Percentiles rank a stretch among this genome's conserved stretches.
These are phyloP conservation scores for Aspergillus sergii DNA, from an alignment of 2,329 filamentous ascomycete genomes.

Conservation along the genomic window DNA sequence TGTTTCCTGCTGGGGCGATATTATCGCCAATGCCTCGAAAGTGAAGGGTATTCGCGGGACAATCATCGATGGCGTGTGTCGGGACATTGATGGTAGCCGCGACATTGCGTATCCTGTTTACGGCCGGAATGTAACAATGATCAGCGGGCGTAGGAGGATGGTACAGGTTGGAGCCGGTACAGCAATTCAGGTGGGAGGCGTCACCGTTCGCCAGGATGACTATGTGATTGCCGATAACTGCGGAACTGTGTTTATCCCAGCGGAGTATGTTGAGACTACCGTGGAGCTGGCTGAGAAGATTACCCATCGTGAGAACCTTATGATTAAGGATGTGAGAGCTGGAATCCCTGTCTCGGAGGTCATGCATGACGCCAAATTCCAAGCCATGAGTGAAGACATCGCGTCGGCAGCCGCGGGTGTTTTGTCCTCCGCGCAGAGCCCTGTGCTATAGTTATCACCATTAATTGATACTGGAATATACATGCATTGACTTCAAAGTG, in stretches of 20 bases:
- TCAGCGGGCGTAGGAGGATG: constrained; percentile 34
- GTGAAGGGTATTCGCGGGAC: constrained; percentile 31
- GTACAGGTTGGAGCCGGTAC: constrained; percentile 35
- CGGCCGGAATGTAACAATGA: constrained; percentile 35
- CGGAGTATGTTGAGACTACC: constrained; percentile 16
- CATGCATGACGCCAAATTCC: constrained; percentile 26
- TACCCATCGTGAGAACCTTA: constrained; percentile 16
- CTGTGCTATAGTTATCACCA: no score
- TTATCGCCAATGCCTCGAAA: constrained; percentile 26
- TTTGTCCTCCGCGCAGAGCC: no score
- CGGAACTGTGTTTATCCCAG: constrained; percentile 22
- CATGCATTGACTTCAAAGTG: no score
- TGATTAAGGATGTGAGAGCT: constrained; percentile 17
- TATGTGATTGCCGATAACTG: constrained; percentile 25
- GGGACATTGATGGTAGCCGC: constrained; percentile 37
- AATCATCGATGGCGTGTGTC: constrained; percentile 36
- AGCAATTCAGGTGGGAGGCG: constrained; percentile 22
- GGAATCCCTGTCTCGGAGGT: constrained; percentile 20
- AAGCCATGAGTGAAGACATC: constrained; percentile 10
- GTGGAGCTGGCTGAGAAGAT: constrained; percentile 17
- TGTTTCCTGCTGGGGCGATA: constrained; percentile 28
- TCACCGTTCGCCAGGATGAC: constrained; percentile 18
- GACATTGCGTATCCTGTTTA: constrained; percentile 37
- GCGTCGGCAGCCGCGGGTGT: no score
- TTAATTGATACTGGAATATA: no score